A percentile compares a stretch with the other conserved stretches of the same genome.
Conservation (phyloP, 257 asterid species). For the Echites panduratus region DNA sequence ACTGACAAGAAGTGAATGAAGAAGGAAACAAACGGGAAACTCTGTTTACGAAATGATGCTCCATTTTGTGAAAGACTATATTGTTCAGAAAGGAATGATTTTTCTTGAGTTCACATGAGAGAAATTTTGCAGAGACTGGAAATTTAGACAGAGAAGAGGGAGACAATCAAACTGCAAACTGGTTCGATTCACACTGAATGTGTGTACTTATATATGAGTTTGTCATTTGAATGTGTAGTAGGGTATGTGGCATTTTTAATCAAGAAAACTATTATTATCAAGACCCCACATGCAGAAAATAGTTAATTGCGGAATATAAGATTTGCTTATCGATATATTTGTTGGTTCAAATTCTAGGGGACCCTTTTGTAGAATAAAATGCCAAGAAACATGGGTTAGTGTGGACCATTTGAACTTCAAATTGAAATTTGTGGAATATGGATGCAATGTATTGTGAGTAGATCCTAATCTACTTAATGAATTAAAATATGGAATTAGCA, state of each 20-base stretch:
- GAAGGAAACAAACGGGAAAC: conserved; percentile 58
- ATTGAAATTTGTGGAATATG: too few species aligned
- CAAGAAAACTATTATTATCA: not conserved
- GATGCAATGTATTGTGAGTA: too few species aligned
- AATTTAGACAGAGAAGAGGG: not conserved
- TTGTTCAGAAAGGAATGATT: not conserved
- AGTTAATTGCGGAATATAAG: not conserved
- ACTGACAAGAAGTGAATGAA: conserved; percentile 53
- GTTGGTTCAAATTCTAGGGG: not conserved
- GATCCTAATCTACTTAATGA: too few species aligned
- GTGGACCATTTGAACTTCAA: too few species aligned
- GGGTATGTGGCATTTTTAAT: not conserved
- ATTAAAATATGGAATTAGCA: too few species aligned
- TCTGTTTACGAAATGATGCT: conserved; percentile 34
- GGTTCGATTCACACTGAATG: not conserved
- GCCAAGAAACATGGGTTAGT: not conserved
- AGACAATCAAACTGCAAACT: not conserved
- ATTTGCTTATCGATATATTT: not conserved
- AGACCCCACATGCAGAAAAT: not conserved
- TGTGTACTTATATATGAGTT: not conserved
- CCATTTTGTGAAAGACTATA: conserved; percentile 32
- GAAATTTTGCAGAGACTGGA: not conserved
- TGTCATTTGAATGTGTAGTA: not conserved
- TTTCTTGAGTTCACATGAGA: not conserved
- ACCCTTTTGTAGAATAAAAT: not conserved